These are phyloP conservation scores for Steccherinum ochraceum DNA, from an alignment of 768 basidiomycete genomes.

Conservation along the genomic window DNA sequence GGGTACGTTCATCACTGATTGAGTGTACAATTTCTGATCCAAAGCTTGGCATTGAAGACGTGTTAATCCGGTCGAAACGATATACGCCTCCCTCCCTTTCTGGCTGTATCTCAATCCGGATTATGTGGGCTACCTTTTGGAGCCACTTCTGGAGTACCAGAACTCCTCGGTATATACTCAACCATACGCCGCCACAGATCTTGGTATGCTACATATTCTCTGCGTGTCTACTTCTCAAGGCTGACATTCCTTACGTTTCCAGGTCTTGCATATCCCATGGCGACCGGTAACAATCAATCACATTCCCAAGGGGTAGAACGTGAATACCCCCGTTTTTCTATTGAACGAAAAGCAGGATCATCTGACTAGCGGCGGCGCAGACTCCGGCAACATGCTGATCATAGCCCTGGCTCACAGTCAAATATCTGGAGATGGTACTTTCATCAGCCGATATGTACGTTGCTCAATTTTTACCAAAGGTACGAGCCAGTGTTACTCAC, in stretches of 20 bases:
- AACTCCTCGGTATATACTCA: conserved; percentile 11
- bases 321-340: not conserved
- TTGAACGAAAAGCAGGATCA: no score
- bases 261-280: conserved; percentile 9
- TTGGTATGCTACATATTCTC: conserved; percentile 16
- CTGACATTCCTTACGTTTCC: no score
- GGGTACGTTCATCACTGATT: not conserved
- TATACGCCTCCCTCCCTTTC: conserved; percentile 24
- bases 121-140: conserved; percentile 18
- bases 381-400: conserved; percentile 30
- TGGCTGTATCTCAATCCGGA: conserved; percentile 25
- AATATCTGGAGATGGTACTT: conserved; percentile 19
- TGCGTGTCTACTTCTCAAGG: no score
- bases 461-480: not conserved
- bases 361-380: conserved; percentile 9
- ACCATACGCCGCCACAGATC: conserved; percentile 21
- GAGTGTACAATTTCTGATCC: not conserved
- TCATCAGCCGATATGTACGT: conserved; percentile 17
- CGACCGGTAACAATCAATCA: conserved; percentile 2
- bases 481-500: not conserved
- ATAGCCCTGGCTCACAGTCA: conserved; percentile 26
- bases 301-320: conserved; percentile 8
- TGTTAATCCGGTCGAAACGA: conserved; percentile 27
- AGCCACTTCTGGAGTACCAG: conserved; percentile 23
- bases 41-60: conserved; percentile 7